Conservation (phyloP, 2,329 filamentous ascomycete species). For the Leptographium lundbergii region DNA sequence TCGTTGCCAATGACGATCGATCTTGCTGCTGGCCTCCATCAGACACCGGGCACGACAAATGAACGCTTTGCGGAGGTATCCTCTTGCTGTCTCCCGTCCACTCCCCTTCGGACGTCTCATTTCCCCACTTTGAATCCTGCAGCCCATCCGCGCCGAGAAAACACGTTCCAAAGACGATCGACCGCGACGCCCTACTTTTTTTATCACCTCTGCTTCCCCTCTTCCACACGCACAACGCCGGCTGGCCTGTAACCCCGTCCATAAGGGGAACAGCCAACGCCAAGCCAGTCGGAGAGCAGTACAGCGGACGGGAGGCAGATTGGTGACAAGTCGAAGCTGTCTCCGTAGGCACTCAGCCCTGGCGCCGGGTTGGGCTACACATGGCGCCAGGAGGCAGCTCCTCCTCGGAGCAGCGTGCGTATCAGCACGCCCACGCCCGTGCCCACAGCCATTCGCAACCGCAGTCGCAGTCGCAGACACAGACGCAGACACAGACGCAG, state of each 20-base stretch:
- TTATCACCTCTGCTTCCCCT: neutral
- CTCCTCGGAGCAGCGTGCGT: conserved; percentile 8
- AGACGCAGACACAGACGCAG: neutral
- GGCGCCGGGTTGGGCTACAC: neutral
- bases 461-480: neutral
- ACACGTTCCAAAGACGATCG: conserved; percentile 2
- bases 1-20: neutral
- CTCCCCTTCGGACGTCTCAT: neutral
- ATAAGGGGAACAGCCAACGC: neutral
- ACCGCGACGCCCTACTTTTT: neutral
- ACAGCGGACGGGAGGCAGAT: neutral
- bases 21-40: neutral
- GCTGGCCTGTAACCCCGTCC: neutral
- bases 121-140: conserved; percentile 3
- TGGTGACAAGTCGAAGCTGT: neutral
- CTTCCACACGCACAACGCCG: neutral
- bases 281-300: neutral
- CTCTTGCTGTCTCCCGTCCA: neutral
- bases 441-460: neutral
- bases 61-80: neutral
- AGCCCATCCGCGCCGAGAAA: conserved; percentile 1
- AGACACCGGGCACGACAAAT: neutral
- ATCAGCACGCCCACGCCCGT: conserved; percentile 1
- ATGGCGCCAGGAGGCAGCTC: conserved; percentile 7
- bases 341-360: conserved; percentile 1